A percentile compares a stretch with the other conserved stretches of the same genome.
These are phyloP conservation scores for Blastobotrys persicus DNA, from an alignment of 1,139 yeast species.

Conservation along the genomic window DNA sequence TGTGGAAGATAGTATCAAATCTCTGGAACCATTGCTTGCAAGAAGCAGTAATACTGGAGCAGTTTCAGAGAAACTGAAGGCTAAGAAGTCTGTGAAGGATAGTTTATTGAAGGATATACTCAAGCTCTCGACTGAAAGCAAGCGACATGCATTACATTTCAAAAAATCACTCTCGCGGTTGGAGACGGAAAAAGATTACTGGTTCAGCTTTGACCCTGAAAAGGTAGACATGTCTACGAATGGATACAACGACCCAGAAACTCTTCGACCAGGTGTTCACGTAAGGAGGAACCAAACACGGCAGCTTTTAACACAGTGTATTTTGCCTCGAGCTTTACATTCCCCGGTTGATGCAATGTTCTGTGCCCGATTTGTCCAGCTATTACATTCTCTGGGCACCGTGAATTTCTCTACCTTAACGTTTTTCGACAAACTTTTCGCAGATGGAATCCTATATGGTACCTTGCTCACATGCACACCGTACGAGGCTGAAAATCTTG, in stretches of 20 bases:
- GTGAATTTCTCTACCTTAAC: constrained; percentile 46
- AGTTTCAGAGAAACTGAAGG: constrained; percentile 15
- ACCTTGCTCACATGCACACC: constrained; percentile 71
- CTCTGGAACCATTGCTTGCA: constrained; percentile 16
- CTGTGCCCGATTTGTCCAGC: constrained; percentile 59
- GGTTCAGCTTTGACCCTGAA: constrained; percentile 35
- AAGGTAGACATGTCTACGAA: constrained; percentile 6
- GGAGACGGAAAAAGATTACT: constrained; percentile 33
- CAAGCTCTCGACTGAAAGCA: constrained; percentile 32
- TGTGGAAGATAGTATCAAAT: constrained; percentile 16
- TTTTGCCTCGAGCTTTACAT: constrained; percentile 73
- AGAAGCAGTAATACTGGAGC: constrained; percentile 15
- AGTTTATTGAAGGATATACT: constrained; percentile 24
- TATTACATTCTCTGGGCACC: constrained; percentile 46
- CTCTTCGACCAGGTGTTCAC: constrained; percentile 29
- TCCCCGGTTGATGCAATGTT: constrained; percentile 85
- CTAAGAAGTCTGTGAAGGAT: constrained; percentile 23
- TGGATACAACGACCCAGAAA: constrained; percentile 17
- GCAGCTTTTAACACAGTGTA: constrained; percentile 58
- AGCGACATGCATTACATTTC: constrained; percentile 38
- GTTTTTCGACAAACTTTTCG: constrained; percentile 51
- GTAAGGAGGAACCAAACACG: constrained; percentile 33
- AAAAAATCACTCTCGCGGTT: constrained; percentile 36
- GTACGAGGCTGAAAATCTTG: constrained; percentile 77
- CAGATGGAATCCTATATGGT: constrained; percentile 51